These are phyloP conservation scores for Naegleria fowleri DNA, from an alignment of 208 protist species.

Conservation along the genomic window DNA sequence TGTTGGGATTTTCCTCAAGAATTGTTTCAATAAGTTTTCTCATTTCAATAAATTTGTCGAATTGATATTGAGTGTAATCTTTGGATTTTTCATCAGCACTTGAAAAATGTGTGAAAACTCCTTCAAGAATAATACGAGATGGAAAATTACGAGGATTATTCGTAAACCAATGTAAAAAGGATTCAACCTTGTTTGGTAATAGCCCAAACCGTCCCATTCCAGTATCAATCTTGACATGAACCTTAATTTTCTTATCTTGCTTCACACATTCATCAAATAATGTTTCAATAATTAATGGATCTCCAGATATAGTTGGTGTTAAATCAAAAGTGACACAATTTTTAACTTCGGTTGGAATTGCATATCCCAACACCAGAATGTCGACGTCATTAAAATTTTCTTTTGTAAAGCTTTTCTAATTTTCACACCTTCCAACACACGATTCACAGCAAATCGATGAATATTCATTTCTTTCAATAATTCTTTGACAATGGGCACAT, in stretches of 20 bases:
- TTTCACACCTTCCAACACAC: neutral
- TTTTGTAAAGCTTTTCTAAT: neutral
- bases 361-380: neutral
- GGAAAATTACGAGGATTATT: neutral
- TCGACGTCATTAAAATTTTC: too few species aligned
- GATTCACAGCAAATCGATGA: conserved; percentile 2
- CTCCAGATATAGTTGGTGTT: neutral
- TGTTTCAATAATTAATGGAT: neutral
- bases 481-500: neutral
- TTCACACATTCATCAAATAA: neutral
- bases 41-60: neutral
- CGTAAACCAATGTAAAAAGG: neutral
- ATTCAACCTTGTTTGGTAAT: neutral
- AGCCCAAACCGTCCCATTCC: neutral
- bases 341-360: neutral
- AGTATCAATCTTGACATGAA: neutral
- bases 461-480: neutral
- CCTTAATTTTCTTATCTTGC: neutral
- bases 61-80: neutral
- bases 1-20: neutral
- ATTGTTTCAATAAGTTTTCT: neutral
- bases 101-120: conserved; percentile 14
- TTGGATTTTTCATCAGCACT: neutral
- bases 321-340: neutral
- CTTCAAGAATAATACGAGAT: neutral